phyloP scores from a whole-genome alignment of 1,284 basidiomycete genomes.

The Cerrena zonata region DNA sequence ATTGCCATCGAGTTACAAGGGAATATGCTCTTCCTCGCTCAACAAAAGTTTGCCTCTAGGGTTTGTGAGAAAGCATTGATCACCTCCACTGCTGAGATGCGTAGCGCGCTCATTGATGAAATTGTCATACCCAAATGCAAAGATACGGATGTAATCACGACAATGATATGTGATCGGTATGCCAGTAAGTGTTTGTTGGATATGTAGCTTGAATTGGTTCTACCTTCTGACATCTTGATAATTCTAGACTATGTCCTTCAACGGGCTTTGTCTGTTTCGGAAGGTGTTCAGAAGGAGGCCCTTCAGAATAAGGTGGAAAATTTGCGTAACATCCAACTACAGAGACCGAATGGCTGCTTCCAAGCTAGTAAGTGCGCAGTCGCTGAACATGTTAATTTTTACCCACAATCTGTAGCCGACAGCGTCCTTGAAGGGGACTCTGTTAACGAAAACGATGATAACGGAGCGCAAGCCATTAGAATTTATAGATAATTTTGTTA shows the following conservation, averaged over 20 bases:
- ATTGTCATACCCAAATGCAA: slow-evolving; percentile 65
- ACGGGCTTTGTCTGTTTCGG: slow-evolving; percentile 64
- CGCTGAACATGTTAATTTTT: no score
- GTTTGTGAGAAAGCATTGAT: slow-evolving; percentile 91
- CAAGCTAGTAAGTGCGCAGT: slow-evolving; percentile 56
- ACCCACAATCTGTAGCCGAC: slow-evolving; percentile 45
- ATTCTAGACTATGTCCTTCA: slow-evolving; percentile 77
- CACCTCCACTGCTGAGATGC: slow-evolving; percentile 57
- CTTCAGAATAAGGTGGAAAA: slow-evolving; percentile 58
- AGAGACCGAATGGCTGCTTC: slow-evolving; percentile 64
- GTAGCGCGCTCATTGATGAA: slow-evolving; percentile 73
- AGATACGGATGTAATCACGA: slow-evolving; percentile 57
- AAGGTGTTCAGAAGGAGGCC: slow-evolving; percentile 63
- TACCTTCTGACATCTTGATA: neutral
- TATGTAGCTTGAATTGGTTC: slow-evolving; percentile 13
- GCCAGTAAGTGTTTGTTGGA: slow-evolving; percentile 66
- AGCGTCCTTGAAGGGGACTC: slow-evolving; percentile 50
- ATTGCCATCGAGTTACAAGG: slow-evolving; percentile 74
- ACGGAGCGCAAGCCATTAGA: neutral
- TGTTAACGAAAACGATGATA: neutral
- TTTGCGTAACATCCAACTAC: slow-evolving; percentile 67
- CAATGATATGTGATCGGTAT: slow-evolving; percentile 89
- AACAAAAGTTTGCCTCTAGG: slow-evolving; percentile 95
- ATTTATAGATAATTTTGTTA: neutral
- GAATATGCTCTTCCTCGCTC: slow-evolving; percentile 73